phyloP scores from a whole-genome alignment of 1,284 basidiomycete genomes.

The Ceratobasidium papillatum region DNA sequence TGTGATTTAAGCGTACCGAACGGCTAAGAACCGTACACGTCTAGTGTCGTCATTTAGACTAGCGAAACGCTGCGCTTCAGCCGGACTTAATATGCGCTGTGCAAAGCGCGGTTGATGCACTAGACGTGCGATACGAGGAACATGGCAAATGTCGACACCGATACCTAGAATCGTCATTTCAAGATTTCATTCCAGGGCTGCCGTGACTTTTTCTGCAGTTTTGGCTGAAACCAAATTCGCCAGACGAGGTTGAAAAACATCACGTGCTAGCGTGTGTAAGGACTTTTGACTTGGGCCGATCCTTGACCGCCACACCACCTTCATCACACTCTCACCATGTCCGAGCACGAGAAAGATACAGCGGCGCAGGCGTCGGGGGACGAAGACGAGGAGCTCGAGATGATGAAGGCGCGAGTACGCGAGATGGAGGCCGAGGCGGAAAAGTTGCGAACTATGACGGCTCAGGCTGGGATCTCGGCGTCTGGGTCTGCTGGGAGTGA shows the following conservation, averaged over 20 bases:
- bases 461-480: slow-evolving; percentile 48
- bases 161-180: slow-evolving; percentile 66
- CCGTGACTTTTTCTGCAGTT: neutral
- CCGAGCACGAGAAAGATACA: slow-evolving; percentile 15
- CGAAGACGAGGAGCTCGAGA: slow-evolving; percentile 39
- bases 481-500: slow-evolving; percentile 6
- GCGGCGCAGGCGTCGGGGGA: slow-evolving; percentile 1
- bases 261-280: slow-evolving; percentile 1
- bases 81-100: slow-evolving; percentile 68
- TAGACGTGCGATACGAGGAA: slow-evolving; percentile 70
- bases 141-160: slow-evolving; percentile 79
- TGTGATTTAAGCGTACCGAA: slow-evolving; percentile 61
- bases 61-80: slow-evolving; percentile 60
- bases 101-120: slow-evolving; percentile 63
- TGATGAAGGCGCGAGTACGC: slow-evolving; percentile 43
- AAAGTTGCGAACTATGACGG: slow-evolving; percentile 36
- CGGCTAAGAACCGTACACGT: slow-evolving; percentile 65
- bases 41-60: slow-evolving; percentile 44
- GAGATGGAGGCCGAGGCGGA: slow-evolving; percentile 42
- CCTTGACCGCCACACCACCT: neutral
- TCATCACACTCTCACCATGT: slow-evolving; percentile 15
- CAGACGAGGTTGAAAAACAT: neutral
- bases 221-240: neutral
- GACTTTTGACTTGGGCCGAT: neutral
- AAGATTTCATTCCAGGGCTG: neutral